Evolutionary conservation across 1,284 basidiomycete species (phyloP).

Genomic region (Tilletia walkeri): DNA sequence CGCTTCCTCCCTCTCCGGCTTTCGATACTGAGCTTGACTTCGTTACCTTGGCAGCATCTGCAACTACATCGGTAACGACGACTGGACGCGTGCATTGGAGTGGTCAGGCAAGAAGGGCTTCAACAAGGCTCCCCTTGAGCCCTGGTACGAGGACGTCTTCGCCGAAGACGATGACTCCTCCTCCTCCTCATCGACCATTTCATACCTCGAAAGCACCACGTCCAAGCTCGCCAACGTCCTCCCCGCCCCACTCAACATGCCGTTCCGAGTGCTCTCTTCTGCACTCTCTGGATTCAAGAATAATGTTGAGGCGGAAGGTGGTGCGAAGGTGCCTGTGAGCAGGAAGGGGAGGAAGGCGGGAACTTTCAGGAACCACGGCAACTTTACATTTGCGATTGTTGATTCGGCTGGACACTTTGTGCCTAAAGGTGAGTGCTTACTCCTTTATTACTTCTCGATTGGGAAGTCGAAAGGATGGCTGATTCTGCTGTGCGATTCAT

Average conservation of each 20-base stretch:
- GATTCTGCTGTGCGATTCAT: background rate
- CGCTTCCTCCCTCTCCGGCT: background rate
- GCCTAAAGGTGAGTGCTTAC: slow-evolving; percentile 29
- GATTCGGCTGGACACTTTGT: slow-evolving; percentile 52
- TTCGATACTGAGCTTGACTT: background rate
- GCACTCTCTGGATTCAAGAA: background rate
- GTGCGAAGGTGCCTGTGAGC: background rate
- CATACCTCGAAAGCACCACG: background rate
- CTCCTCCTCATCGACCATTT: slow-evolving; percentile 1
- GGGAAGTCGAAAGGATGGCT: background rate
- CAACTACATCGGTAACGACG: slow-evolving; percentile 47
- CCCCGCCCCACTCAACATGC: slow-evolving; percentile 12
- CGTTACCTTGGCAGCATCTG: slow-evolving; percentile 47
- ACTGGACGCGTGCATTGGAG: slow-evolving; percentile 42
- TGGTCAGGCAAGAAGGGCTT: slow-evolving; percentile 41
- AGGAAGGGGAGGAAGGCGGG: slow-evolving; percentile 29
- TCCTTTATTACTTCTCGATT: background rate
- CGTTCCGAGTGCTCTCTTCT: background rate
- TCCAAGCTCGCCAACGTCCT: background rate
- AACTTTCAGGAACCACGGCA: slow-evolving; percentile 32
- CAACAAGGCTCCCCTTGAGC: slow-evolving; percentile 29
- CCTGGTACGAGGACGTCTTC: slow-evolving; percentile 32
- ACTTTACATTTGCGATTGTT: slow-evolving; percentile 45
- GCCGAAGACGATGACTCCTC: slow-evolving; percentile 19
- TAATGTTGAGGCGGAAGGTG: background rate